Percentiles rank a stretch among this genome's conserved stretches.
These are phyloP conservation scores for Euphorbia lathyris DNA, from an alignment of 345 rosid genomes.

Conservation along the genomic window DNA sequence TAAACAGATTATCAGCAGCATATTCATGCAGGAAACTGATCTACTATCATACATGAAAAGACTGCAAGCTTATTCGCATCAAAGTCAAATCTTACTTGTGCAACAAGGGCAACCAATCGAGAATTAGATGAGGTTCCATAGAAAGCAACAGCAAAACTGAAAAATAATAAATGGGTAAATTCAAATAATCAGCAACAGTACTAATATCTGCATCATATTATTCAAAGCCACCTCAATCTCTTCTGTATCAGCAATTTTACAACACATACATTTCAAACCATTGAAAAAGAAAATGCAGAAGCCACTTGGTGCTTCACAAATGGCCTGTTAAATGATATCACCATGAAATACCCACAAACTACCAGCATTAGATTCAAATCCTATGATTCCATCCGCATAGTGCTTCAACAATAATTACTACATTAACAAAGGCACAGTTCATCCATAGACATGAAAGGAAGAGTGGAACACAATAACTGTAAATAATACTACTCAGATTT, in stretches of 20 bases:
- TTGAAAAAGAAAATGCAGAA: no score
- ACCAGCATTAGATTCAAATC: not conserved
- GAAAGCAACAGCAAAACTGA: conserved; percentile 84
- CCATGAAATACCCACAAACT: not conserved
- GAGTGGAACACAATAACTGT: not conserved
- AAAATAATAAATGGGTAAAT: not conserved
- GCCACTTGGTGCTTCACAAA: not conserved
- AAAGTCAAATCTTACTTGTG: conserved; percentile 55
- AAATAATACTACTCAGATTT: not conserved
- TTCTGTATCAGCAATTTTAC: no score
- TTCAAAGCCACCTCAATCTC: not conserved
- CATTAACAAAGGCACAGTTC: not conserved
- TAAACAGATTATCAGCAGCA: not conserved
- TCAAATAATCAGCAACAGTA: not conserved
- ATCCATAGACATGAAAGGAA: not conserved
- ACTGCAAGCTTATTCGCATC: not conserved
- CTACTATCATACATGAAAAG: conserved; percentile 2
- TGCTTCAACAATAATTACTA: not conserved
- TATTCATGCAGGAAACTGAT: not conserved
- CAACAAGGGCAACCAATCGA: conserved; percentile 81
- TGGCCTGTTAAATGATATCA: not conserved
- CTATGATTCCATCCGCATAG: not conserved
- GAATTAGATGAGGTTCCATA: conserved; percentile 64
- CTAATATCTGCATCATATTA: not conserved
- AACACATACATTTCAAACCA: not conserved